Evolutionary conservation across 805 yeast genomes (phyloP).

Genomic region (Scheffersomyces stipitis): DNA sequence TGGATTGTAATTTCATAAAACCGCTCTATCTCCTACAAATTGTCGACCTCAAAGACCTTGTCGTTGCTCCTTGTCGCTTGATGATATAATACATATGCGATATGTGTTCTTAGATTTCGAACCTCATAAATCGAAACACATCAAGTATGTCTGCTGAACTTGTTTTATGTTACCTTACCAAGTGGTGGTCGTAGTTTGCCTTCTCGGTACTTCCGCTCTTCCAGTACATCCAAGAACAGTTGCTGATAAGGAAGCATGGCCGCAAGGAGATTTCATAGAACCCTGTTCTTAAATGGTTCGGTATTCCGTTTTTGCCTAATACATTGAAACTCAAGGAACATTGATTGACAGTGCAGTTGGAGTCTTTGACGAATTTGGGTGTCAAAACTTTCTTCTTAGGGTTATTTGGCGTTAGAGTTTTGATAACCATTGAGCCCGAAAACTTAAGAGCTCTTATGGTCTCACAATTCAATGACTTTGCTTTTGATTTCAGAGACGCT

Average conservation of each 20-base stretch:
- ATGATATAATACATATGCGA: too few species aligned
- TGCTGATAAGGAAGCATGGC: conserved; percentile 11
- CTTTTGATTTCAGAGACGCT: conserved; percentile 22
- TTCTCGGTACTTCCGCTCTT: conserved; percentile 3
- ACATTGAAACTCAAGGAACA: conserved; percentile 22
- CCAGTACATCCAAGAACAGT: conserved; percentile 3
- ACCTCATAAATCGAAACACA: too few species aligned
- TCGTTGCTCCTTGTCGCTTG: too few species aligned
- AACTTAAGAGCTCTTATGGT: conserved; percentile 26
- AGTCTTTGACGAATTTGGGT: too few species aligned
- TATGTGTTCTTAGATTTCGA: too few species aligned
- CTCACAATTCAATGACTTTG: conserved; percentile 25
- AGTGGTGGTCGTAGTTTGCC: conserved; percentile 11
- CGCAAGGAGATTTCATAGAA: conserved; percentile 6
- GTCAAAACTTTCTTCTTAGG: conserved; percentile 7
- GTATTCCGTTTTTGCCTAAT: conserved; percentile 8
- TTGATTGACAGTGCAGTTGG: conserved; percentile 20
- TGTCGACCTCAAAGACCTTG: too few species aligned
- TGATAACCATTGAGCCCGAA: conserved; percentile 23
- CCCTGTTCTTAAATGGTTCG: conserved; percentile 6
- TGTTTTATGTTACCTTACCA: conserved; percentile 1
- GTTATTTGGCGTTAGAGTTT: conserved; percentile 16
- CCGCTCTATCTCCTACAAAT: too few species aligned
- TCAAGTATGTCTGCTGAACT: too few species aligned
- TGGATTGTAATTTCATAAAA: too few species aligned